Percentiles rank a stretch among this genome's conserved stretches.
Evolutionary conservation across 495 filamentous ascomycete genomes (phyloP).

Genomic region (Penicillium silybi): DNA sequence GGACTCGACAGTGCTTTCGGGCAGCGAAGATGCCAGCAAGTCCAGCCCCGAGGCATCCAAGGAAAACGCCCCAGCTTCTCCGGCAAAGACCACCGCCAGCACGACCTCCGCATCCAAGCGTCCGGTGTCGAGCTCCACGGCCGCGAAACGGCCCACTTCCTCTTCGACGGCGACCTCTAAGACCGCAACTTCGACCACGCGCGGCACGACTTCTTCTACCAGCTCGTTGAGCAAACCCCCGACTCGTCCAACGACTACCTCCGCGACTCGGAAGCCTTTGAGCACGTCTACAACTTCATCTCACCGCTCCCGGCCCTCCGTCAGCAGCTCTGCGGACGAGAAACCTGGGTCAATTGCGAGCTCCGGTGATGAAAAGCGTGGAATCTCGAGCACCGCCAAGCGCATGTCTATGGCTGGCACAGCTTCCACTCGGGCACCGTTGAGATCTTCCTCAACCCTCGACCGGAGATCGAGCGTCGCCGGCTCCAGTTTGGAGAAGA

Average conservation of each 20-base stretch:
- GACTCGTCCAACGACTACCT: slow-evolving; percentile 38
- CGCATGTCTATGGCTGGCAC: slow-evolving; percentile 45
- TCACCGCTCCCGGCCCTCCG: slow-evolving; percentile 42
- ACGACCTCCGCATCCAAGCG: slow-evolving; percentile 28
- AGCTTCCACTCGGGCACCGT: slow-evolving; percentile 31
- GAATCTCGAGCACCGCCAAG: slow-evolving; percentile 43
- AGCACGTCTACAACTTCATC: slow-evolving; percentile 38
- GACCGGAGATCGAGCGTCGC: slow-evolving; percentile 43
- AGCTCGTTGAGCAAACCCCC: slow-evolving; percentile 43
- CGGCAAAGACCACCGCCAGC: slow-evolving; percentile 25
- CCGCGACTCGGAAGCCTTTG: slow-evolving; percentile 36
- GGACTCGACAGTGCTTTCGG: slow-evolving; percentile 36
- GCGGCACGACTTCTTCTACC: slow-evolving; percentile 23
- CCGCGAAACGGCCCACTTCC: slow-evolving; percentile 36
- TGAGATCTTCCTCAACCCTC: slow-evolving; percentile 35
- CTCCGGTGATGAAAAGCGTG: slow-evolving; percentile 45
- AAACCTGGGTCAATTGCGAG: slow-evolving; percentile 41
- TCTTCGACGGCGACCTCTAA: slow-evolving; percentile 27
- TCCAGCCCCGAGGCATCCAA: slow-evolving; percentile 41
- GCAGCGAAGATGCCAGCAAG: slow-evolving; percentile 33
- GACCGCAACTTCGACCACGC: slow-evolving; percentile 23
- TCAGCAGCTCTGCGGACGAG: slow-evolving; percentile 49
- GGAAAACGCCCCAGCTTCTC: slow-evolving; percentile 33
- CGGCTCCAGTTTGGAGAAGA: slow-evolving; percentile 31
- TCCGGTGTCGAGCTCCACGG: slow-evolving; percentile 27